Evolutionary conservation across 2,329 filamentous ascomycete species (phyloP).

Genomic region (Parastagonospora avenae): DNA sequence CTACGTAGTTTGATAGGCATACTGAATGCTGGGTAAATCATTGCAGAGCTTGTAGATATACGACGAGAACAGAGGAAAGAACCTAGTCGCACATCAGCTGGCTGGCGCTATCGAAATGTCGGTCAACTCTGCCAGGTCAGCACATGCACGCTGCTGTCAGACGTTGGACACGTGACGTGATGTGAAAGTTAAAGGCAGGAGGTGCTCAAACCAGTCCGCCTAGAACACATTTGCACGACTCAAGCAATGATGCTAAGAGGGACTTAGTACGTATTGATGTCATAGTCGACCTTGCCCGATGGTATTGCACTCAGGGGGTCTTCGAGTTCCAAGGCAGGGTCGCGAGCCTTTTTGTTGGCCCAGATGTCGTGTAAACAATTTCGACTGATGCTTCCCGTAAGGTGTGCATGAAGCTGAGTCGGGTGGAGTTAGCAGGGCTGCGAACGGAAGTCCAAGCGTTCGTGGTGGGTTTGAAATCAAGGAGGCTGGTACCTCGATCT

Average conservation of each 20-base stretch:
- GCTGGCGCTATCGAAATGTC: neutral
- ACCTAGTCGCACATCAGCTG: constrained; percentile 51
- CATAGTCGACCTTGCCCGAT: constrained; percentile 71
- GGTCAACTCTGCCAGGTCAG: too few relatives aligned
- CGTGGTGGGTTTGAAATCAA: constrained; percentile 12
- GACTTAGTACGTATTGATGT: constrained; percentile 64
- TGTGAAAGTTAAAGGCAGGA: neutral
- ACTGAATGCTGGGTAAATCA: constrained; percentile 63
- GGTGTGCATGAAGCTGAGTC: constrained; percentile 75
- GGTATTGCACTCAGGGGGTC: constrained; percentile 75
- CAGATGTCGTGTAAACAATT: constrained; percentile 77
- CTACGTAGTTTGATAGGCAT: constrained; percentile 50
- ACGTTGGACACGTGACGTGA: neutral
- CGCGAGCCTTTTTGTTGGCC: constrained; percentile 60
- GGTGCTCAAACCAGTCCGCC: neutral
- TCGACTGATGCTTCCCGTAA: constrained; percentile 78
- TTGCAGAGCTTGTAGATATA: constrained; percentile 80
- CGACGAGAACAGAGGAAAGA: constrained; percentile 77
- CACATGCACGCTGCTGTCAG: neutral
- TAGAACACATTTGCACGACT: neutral
- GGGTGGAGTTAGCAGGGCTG: constrained; percentile 31
- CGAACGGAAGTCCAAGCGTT: constrained; percentile 32
- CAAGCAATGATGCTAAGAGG: constrained; percentile 3
- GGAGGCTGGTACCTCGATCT: constrained; percentile 48
- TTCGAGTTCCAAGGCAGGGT: constrained; percentile 60